Evolutionary conservation across 495 filamentous ascomycete species (phyloP), one percentile per base, ranked within the genome.

Genomic region (Pyronema domesticum): DNA sequence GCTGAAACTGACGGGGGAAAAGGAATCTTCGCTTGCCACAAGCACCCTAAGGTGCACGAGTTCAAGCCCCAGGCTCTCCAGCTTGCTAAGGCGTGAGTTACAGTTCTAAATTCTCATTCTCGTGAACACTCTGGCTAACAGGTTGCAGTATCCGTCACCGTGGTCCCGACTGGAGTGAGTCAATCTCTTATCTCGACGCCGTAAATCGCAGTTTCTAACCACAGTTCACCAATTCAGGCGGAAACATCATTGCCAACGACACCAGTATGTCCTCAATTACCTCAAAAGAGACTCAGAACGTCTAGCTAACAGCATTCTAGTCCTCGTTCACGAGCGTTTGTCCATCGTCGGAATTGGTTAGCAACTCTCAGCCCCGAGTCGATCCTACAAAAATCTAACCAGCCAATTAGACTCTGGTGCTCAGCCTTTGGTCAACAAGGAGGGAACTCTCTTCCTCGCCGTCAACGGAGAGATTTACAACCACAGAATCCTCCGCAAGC

Each of bases 401-500:
- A 1, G 47, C 11, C 40, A 57, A 37, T 30, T 61, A 94, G 91
- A 94, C 70, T 85, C 80, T 63, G 91, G 91, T 64, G 91, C 91
- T 39, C 91, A 98, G 70, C 91, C 91, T 49, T 77, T 98, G 46
- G 80, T 91, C 69, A 96, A 85, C 74, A 80, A 87, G 51, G 89
- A 95, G 65, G 82, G 79, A 53, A 82, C 77, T 57, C 80, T 98
- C 58, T 80, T 87, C 55, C 78, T 98, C 48, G 91, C 91, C 55
- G 91, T 95, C 80, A 98, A 98, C 71, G 91, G 91, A 70, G 91
- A 98, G 70, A 98, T 98, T 68, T 98, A 98, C 76, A 98, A 98
- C 78, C 91, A 98, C 72, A 80, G 88, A 58, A 77, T 95, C 60
- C 72, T 98, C 60, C 80, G 91, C 58, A 95, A 95, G 71, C 72